Base-by-base conservation (phyloP, 768 basidiomycete species). In the Hypholoma sublateritium region DNA sequence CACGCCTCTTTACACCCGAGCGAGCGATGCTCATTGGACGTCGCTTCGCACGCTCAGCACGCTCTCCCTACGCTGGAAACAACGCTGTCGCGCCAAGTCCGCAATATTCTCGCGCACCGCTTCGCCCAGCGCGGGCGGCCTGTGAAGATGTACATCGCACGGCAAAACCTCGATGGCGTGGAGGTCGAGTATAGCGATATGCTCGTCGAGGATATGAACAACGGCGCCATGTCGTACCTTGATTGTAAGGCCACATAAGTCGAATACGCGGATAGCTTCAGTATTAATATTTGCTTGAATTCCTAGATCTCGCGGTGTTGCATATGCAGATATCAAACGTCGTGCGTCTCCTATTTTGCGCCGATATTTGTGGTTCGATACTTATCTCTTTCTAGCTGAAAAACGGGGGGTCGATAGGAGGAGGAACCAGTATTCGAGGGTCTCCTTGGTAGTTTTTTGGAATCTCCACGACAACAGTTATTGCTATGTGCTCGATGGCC, bases 101-200 rank as follows among this genome's bases (percentile, higher is more conserved):
- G 85, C 56, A 94, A 94, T 69, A 86, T 99, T 63, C 73, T 99
- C n/a, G 79, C 83, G 0, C 76, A 87, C 61, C 83, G 91, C 21
- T 76, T 78, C 50, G 65, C 73, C 2, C 80, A 85, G 56, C 80
- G 87, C 32, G 79, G 84, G 3, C 69, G 76, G 2, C 64, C 70
- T 34, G 75, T 79, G 6, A 89, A 85, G 67, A 76, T 95, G 62
- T 73, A 85, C 35, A 79, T 98, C 24, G 91, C 92, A 0, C 83
- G 97, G 8, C 97, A 98, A 69, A 93, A 97, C 67, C 77, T 95
- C 69, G 97, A 99, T 67, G 96, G 85, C 12, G 76, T 85, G 50
- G 96, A 99, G 74, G 83, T 98, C 44, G 97, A 98, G 70, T 98
- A 96, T 65, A 91, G 90, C 61, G 97, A 99, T 73, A 91, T 97